Percentiles rank a stretch among this genome's conserved stretches.
Conservation (phyloP, 768 basidiomycete genomes). For the Tulasnella sp. region DNA sequence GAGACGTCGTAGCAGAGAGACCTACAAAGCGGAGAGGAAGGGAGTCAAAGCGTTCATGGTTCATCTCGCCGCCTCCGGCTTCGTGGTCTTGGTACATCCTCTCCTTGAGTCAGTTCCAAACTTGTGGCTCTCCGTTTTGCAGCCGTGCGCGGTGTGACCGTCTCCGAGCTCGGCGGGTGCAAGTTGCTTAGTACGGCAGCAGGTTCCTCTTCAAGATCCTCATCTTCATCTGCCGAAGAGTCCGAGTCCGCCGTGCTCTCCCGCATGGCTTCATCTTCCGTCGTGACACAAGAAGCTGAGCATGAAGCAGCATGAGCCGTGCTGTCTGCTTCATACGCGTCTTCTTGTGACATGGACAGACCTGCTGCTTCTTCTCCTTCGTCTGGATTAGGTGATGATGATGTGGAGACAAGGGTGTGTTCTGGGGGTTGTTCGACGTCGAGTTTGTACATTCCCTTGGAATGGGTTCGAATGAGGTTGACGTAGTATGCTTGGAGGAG, state of each 20-base stretch:
- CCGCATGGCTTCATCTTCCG: conserved; percentile 10
- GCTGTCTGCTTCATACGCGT: conserved; percentile 18
- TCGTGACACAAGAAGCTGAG: conserved; percentile 7
- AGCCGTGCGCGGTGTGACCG: conserved; percentile 9
- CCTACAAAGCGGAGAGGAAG: not conserved
- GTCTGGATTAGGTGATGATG: not conserved
- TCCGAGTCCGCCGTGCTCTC: conserved; percentile 2
- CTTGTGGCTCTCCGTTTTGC: conserved; percentile 3
- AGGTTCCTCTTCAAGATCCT: not conserved
- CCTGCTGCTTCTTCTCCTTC: not conserved
- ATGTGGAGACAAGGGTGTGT: not conserved
- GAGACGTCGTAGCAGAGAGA: not conserved
- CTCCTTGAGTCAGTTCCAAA: not conserved
- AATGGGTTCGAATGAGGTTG: conserved; percentile 81
- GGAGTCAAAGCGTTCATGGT: not conserved
- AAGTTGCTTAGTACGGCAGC: not conserved
- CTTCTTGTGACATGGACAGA: not conserved
- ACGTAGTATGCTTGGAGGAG: conserved; percentile 89
- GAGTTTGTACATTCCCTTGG: conserved; percentile 15
- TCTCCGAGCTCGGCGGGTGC: not conserved
- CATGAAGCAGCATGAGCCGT: conserved; percentile 13
- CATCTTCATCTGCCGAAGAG: not conserved
- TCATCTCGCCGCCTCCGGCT: not conserved
- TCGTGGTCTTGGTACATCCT: not conserved
- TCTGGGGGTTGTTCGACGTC: not conserved